Evolutionary conservation across 768 basidiomycete genomes (phyloP).

Genomic region (Asterophora parasitica): DNA sequence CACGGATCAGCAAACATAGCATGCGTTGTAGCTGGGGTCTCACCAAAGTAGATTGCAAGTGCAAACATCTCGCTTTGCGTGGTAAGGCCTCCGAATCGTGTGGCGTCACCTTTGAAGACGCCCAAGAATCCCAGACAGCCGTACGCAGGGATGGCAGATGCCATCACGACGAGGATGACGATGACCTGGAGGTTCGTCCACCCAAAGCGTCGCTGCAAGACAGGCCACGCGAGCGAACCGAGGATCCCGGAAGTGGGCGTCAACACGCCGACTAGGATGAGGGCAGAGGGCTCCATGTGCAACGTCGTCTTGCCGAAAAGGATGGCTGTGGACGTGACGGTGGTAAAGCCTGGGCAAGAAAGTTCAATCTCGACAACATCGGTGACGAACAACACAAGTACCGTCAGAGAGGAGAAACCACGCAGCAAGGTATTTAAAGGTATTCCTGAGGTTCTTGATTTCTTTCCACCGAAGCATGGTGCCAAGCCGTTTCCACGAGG

Average conservation of each 20-base stretch:
- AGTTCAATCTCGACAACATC: not conserved
- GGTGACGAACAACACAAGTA: constrained; percentile 26
- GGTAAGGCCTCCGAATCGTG: constrained; percentile 68
- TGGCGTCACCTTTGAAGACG: constrained; percentile 36
- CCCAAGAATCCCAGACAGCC: constrained; percentile 77
- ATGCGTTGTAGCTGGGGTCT: constrained; percentile 14
- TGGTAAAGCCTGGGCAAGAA: constrained; percentile 69
- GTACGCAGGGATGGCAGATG: constrained; percentile 67
- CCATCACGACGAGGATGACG: constrained; percentile 60
- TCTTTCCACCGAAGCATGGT: constrained; percentile 71
- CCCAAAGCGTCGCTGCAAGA: constrained; percentile 55
- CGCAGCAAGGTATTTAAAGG: constrained; percentile 85
- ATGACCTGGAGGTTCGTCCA: constrained; percentile 71
- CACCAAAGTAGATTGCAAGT: constrained; percentile 79
- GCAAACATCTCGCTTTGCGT: constrained; percentile 82
- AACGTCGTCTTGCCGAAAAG: constrained; percentile 90
- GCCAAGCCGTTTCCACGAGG: constrained; percentile 74
- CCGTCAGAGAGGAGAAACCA: constrained; percentile 96
- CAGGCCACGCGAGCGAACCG: constrained; percentile 81
- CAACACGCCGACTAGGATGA: constrained; percentile 78
- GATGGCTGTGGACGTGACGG: constrained; percentile 87
- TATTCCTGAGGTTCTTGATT: constrained; percentile 70
- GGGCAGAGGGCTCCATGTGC: constrained; percentile 70
- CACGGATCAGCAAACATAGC: not conserved
- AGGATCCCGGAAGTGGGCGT: constrained; percentile 73